Evolutionary conservation across 345 rosid species (phyloP).

Genomic region (Eucalyptus cladocalyx): DNA sequence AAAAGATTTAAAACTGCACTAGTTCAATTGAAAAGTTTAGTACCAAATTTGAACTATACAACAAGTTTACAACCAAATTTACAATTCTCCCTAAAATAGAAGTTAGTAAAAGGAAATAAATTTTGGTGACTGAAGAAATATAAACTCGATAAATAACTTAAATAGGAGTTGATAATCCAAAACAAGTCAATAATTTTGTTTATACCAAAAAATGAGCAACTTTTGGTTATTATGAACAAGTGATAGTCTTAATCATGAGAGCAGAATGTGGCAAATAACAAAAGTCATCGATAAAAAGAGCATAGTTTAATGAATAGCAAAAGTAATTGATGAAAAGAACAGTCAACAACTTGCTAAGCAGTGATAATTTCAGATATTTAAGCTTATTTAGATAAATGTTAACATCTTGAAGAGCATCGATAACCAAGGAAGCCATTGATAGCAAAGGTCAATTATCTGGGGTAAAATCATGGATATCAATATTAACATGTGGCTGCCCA

Average conservation of each 20-base stretch:
- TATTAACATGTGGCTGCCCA: neutral
- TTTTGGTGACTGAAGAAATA: neutral
- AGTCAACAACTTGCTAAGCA: neutral
- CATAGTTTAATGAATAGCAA: neutral
- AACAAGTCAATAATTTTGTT: neutral
- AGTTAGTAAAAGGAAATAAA: neutral
- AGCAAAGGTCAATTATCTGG: neutral
- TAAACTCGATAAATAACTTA: neutral
- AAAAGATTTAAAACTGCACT: neutral
- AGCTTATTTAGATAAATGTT: neutral
- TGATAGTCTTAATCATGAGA: neutral
- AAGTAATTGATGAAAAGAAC: neutral
- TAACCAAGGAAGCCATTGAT: neutral
- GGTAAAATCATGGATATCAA: neutral
- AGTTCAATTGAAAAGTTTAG: neutral
- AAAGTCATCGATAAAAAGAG: neutral
- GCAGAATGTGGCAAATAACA: neutral
- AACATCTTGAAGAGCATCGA: neutral
- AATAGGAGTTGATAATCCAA: neutral
- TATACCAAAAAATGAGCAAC: neutral
- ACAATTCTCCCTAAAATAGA: neutral
- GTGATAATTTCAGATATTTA: neutral
- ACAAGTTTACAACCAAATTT: neutral
- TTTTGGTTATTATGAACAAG: neutral
- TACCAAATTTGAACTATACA: neutral